Conservation (phyloP, 2,329 filamentous ascomycete genomes). For the Fusarium nanum region DNA sequence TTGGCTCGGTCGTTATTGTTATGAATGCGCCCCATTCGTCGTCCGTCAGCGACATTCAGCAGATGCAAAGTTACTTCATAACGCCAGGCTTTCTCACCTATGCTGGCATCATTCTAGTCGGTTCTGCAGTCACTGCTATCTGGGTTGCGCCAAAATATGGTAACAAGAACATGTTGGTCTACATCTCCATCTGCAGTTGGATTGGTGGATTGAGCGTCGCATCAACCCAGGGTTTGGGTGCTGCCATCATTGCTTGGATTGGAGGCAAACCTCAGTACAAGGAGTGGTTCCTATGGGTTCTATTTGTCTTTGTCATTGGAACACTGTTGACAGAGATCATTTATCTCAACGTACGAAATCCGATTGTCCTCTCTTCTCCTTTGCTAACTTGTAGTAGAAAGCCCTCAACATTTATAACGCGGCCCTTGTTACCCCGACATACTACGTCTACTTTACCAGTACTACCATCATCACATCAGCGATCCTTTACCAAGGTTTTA, state of each 20-base stretch:
- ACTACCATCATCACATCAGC: conserved; percentile 95
- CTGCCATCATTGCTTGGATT: conserved; percentile 89
- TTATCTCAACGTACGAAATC: conserved; percentile 85
- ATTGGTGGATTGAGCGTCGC: conserved; percentile 95
- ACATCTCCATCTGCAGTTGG: conserved; percentile 95
- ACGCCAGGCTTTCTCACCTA: conserved; percentile 88
- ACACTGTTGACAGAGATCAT: conserved; percentile 95
- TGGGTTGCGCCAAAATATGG: conserved; percentile 90
- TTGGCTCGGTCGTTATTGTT: conserved; percentile 93
- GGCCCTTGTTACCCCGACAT: conserved; percentile 95
- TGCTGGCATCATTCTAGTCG: conserved; percentile 83
- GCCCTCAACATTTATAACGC: conserved; percentile 97
- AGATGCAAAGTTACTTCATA: conserved; percentile 91
- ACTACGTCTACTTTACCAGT: conserved; percentile 98
- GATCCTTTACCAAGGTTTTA: conserved; percentile 93
- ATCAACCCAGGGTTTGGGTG: conserved; percentile 90
- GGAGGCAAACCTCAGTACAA: conserved; percentile 89
- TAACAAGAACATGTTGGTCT: conserved; percentile 97
- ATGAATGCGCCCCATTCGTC: conserved; percentile 91
- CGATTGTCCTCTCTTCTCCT: neutral
- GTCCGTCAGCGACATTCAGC: conserved; percentile 86
- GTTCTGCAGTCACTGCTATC: conserved; percentile 76
- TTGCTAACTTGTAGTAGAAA: conserved; percentile 75
- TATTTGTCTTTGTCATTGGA: conserved; percentile 89
- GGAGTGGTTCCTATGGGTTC: conserved; percentile 94